These are phyloP conservation scores for Collariella sp. DNA, from an alignment of 495 filamentous ascomycete genomes.

Conservation along the genomic window DNA sequence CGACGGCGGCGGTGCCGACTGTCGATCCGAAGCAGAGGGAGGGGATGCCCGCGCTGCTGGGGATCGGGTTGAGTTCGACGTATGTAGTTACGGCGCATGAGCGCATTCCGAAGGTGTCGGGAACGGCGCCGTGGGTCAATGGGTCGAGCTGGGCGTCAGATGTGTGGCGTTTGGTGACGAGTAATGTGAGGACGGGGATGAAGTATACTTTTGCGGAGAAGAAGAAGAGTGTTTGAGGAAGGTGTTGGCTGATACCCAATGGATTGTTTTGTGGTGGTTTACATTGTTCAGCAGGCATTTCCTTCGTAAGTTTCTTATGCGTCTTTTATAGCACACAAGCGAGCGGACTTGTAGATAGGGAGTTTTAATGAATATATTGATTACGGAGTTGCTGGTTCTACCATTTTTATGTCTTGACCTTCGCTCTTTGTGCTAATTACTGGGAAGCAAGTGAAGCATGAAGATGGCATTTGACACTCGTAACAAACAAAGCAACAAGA, in stretches of 20 bases:
- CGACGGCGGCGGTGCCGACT: constrained; percentile 23
- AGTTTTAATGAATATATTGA: no score
- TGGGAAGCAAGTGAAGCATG: no score
- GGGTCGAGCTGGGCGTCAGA: constrained; percentile 27
- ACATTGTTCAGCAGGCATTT: no score
- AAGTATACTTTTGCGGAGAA: constrained; percentile 16
- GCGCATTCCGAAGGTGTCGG: constrained; percentile 26
- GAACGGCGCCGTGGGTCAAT: constrained; percentile 29
- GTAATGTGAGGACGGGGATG: constrained; percentile 26
- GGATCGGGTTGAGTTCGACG: constrained; percentile 22
- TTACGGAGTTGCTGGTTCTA: no score
- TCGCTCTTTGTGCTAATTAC: no score
- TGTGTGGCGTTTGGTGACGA: constrained; percentile 19
- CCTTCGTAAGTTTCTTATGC: no score
- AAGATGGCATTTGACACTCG: no score
- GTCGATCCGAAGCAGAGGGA: constrained; percentile 14
- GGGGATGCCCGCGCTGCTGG: constrained; percentile 15
- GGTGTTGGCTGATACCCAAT: not conserved
- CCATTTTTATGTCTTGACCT: no score
- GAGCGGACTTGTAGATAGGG: no score
- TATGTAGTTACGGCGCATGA: constrained; percentile 26
- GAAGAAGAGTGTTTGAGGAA: constrained; percentile 6
- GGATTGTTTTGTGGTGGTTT: not conserved
- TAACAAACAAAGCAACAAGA: no score
- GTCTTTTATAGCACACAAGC: no score